These are phyloP conservation scores for Annulohypoxylon bovei DNA, from an alignment of 495 filamentous ascomycete genomes.

Conservation along the genomic window DNA sequence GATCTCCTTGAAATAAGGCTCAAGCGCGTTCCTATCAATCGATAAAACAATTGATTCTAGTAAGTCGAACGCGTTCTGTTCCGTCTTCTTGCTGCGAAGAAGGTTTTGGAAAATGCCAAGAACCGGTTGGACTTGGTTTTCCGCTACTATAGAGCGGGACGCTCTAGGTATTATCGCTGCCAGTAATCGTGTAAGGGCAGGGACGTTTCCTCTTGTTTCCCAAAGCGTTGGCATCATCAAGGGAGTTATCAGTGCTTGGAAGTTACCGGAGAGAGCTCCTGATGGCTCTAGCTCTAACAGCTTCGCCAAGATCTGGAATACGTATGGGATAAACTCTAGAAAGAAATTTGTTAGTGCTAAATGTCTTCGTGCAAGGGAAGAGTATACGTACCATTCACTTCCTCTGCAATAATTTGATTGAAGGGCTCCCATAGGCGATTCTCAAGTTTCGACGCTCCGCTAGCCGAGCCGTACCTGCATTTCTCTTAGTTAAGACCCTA, in stretches of 20 bases:
- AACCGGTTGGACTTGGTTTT: slow-evolving; percentile 77
- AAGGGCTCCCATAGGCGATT: slow-evolving; percentile 80
- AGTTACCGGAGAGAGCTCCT: slow-evolving; percentile 75
- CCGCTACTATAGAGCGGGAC: slow-evolving; percentile 72
- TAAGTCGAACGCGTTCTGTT: slow-evolving; percentile 86
- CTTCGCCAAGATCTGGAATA: slow-evolving; percentile 93
- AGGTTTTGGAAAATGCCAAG: slow-evolving; percentile 94
- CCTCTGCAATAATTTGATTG: slow-evolving; percentile 75
- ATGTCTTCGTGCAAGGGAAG: not conserved
- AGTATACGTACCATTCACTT: slow-evolving; percentile 73
- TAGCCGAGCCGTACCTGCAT: slow-evolving; percentile 71
- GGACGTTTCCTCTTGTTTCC: slow-evolving; percentile 92
- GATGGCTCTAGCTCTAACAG: slow-evolving; percentile 85
- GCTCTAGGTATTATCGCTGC: slow-evolving; percentile 82
- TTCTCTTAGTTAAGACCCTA: slow-evolving; percentile 45
- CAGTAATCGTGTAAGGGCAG: slow-evolving; percentile 86
- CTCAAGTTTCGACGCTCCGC: slow-evolving; percentile 70
- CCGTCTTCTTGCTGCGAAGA: slow-evolving; percentile 74
- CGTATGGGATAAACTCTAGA: slow-evolving; percentile 92
- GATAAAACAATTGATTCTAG: slow-evolving; percentile 79
- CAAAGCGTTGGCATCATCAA: slow-evolving; percentile 81
- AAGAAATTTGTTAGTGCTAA: slow-evolving; percentile 21
- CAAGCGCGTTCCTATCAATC: slow-evolving; percentile 70
- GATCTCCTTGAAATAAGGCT: slow-evolving; percentile 81
- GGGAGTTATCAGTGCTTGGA: slow-evolving; percentile 76